Conservation (phyloP, 2,329 filamentous ascomycete species). For the Colletotrichum filicis region DNA sequence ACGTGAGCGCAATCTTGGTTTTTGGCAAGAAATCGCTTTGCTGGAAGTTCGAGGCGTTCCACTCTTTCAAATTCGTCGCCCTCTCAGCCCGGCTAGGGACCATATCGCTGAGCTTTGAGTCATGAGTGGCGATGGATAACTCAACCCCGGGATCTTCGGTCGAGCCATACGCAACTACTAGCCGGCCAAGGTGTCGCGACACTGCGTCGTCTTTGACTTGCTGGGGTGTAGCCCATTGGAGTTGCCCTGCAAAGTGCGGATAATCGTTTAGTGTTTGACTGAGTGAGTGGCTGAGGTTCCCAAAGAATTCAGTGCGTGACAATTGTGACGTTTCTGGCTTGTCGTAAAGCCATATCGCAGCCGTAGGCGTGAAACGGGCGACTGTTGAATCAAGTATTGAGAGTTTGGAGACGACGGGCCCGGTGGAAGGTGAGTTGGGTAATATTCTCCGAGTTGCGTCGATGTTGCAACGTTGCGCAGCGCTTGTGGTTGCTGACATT, state of each 20-base stretch:
- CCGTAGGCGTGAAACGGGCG: conserved; percentile 51
- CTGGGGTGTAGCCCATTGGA: conserved; percentile 47
- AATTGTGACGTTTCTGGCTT: conserved; percentile 34
- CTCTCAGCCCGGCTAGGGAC: conserved; percentile 40
- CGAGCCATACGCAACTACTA: conserved; percentile 48
- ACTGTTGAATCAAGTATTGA: conserved; percentile 57
- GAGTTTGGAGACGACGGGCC: conserved; percentile 35
- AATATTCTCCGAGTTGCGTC: not conserved
- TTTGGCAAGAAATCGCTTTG: conserved; percentile 46
- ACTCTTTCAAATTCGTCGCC: conserved; percentile 40
- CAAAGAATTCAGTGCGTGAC: conserved; percentile 19
- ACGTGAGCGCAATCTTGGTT: conserved; percentile 47
- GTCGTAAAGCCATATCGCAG: conserved; percentile 57
- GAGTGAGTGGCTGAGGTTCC: conserved; percentile 39
- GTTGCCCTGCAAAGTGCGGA: conserved; percentile 54
- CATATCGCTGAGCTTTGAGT: conserved; percentile 41
- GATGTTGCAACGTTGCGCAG: not conserved
- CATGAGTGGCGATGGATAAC: conserved; percentile 46
- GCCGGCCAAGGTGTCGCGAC: conserved; percentile 47
- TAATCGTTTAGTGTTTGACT: conserved; percentile 49
- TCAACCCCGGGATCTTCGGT: conserved; percentile 54
- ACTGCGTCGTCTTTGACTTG: conserved; percentile 38
- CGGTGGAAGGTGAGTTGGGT: not conserved
- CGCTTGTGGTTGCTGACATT: not conserved
- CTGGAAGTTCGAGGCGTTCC: conserved; percentile 47